Evolutionary conservation across 331 rosid genomes (phyloP).

Genomic region (Acacia concinna): DNA sequence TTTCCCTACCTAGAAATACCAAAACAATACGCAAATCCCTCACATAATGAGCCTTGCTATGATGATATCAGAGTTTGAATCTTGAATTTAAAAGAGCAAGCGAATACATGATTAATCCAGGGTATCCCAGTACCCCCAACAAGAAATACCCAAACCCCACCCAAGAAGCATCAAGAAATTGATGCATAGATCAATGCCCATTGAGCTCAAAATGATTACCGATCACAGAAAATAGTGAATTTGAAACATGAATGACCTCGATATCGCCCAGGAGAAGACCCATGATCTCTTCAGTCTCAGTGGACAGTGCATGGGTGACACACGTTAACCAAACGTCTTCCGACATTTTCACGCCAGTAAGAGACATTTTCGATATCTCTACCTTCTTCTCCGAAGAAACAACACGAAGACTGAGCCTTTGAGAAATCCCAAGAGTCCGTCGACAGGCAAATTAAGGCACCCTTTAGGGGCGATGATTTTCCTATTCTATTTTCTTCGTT

Average conservation of each 20-base stretch:
- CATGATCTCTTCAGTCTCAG: slow-evolving; percentile 99
- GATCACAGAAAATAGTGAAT: neutral
- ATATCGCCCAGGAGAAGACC: slow-evolving; percentile 98
- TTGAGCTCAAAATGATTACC: neutral
- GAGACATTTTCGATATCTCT: slow-evolving; percentile 54
- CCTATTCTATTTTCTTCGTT: neutral
- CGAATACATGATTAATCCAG: neutral
- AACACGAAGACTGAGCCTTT: neutral
- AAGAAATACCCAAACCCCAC: neutral
- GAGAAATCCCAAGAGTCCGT: slow-evolving; percentile 3
- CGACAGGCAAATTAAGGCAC: neutral
- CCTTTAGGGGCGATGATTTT: neutral
- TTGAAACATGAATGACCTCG: slow-evolving; percentile 49
- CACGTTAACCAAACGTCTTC: slow-evolving; percentile 95
- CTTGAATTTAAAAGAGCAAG: neutral
- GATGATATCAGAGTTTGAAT: neutral
- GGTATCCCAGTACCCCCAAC: slow-evolving; percentile 12
- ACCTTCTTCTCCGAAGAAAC: neutral
- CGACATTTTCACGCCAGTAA: slow-evolving; percentile 84
- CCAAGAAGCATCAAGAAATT: slow-evolving; percentile 7
- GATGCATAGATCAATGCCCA: slow-evolving; percentile 6
- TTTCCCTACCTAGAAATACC: neutral
- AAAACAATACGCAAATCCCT: neutral
- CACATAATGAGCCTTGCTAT: neutral
- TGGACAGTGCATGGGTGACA: slow-evolving; percentile 91